A percentile compares a stretch with the other conserved stretches of the same genome.
Conservation (phyloP, 495 filamentous ascomycete species). For the Lichenothelia convexa region DNA sequence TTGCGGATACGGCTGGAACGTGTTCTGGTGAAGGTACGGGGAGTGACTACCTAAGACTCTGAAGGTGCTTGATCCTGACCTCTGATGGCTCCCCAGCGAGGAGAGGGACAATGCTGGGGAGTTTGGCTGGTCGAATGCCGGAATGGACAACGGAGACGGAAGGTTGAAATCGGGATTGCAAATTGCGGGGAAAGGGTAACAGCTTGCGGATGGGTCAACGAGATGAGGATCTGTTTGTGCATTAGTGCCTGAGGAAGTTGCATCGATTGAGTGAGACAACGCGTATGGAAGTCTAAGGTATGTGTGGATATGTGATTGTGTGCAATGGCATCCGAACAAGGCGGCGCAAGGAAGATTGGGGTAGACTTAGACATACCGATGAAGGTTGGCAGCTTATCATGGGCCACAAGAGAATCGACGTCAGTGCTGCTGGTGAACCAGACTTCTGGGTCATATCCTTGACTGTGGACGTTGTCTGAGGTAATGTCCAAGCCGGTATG, state of each 20-base stretch:
- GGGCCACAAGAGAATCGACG: slow-evolving; percentile 31
- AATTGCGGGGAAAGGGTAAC: slow-evolving; percentile 12
- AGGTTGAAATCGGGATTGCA: slow-evolving; percentile 16
- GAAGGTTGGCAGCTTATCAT: slow-evolving; percentile 44
- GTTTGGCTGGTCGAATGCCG: slow-evolving; percentile 17
- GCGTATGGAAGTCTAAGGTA: slow-evolving; percentile 43
- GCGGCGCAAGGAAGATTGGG: slow-evolving; percentile 13
- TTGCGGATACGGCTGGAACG: slow-evolving; percentile 20
- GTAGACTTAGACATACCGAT: slow-evolving; percentile 58
- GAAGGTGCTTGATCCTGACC: slow-evolving; percentile 8
- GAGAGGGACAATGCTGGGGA: slow-evolving; percentile 17
- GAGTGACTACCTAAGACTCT: slow-evolving; percentile 15
- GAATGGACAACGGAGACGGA: slow-evolving; percentile 15
- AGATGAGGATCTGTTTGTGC: slow-evolving; percentile 36
- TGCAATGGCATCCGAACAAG: slow-evolving; percentile 31
- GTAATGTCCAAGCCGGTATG: slow-evolving; percentile 45
- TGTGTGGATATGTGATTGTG: slow-evolving; percentile 42
- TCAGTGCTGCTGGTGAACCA: slow-evolving; percentile 32
- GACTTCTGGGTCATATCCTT: slow-evolving; percentile 30
- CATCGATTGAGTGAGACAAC: slow-evolving; percentile 28
- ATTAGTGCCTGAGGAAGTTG: not conserved
- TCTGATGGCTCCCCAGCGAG: slow-evolving; percentile 14
- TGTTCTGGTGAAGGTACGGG: slow-evolving; percentile 21
- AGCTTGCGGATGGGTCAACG: slow-evolving; percentile 29
- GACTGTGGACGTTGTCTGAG: slow-evolving; percentile 47